These are phyloP conservation scores for Metschnikowia santaceciliae DNA, from an alignment of 805 yeast species.

Conservation along the genomic window DNA sequence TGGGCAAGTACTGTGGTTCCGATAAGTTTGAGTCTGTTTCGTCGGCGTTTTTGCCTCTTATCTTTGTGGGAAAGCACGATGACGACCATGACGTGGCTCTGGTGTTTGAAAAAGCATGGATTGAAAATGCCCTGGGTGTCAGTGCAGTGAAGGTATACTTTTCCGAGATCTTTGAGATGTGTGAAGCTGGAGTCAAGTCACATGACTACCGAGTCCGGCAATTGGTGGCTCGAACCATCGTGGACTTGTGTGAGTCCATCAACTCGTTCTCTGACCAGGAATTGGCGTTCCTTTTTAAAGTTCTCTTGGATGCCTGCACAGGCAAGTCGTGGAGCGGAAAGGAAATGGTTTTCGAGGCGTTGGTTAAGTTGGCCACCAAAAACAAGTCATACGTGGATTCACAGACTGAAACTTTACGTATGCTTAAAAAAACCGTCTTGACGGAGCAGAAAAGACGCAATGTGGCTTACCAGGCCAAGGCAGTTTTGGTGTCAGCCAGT, in stretches of 20 bases:
- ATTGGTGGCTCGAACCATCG: slow-evolving; percentile 65
- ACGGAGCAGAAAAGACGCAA: slow-evolving; percentile 68
- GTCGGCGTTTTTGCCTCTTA: slow-evolving; percentile 67
- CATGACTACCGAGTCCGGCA: slow-evolving; percentile 62
- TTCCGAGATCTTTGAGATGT: slow-evolving; percentile 58
- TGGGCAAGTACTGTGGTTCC: slow-evolving; percentile 58
- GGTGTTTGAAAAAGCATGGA: slow-evolving; percentile 66
- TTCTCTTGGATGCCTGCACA: slow-evolving; percentile 55
- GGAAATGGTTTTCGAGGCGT: slow-evolving; percentile 66
- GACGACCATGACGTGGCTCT: slow-evolving; percentile 40
- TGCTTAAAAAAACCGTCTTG: slow-evolving; percentile 42
- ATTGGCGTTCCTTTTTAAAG: slow-evolving; percentile 39
- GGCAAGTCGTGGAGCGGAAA: slow-evolving; percentile 92
- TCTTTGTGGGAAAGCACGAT: slow-evolving; percentile 76
- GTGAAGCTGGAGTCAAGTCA: slow-evolving; percentile 49
- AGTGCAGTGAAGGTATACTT: slow-evolving; percentile 68
- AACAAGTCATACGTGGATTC: slow-evolving; percentile 32
- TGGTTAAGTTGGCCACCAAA: slow-evolving; percentile 54
- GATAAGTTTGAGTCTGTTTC: slow-evolving; percentile 63
- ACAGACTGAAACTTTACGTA: slow-evolving; percentile 25
- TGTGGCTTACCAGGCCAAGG: slow-evolving; percentile 55
- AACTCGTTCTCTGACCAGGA: slow-evolving; percentile 17
- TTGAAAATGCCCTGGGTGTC: slow-evolving; percentile 67
- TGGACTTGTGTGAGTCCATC: slow-evolving; percentile 50
- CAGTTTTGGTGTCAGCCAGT: slow-evolving; percentile 50